Percentiles rank a stretch among this genome's conserved stretches.
Evolutionary conservation across 2,329 filamentous ascomycete species (phyloP).

Genomic region (Xylaria polymorpha): DNA sequence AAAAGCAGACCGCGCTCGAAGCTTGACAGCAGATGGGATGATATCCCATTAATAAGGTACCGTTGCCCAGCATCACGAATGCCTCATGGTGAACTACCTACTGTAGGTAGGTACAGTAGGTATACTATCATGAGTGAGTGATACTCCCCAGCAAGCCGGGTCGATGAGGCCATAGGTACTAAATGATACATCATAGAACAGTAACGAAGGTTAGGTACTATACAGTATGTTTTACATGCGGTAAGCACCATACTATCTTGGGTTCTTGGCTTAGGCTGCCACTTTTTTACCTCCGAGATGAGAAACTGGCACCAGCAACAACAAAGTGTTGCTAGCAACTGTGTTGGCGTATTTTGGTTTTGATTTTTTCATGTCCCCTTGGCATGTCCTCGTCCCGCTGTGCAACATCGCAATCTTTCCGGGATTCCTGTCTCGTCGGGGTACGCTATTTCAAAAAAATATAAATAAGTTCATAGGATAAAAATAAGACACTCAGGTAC

Average conservation of each 20-base stretch:
- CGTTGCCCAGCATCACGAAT: background rate
- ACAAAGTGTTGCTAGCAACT: background rate
- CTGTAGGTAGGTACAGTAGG: too few relatives aligned
- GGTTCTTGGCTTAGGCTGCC: background rate
- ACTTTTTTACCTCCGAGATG: background rate
- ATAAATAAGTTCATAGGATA: too few relatives aligned
- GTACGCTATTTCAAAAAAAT: too few relatives aligned
- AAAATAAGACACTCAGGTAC: too few relatives aligned
- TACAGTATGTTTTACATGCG: background rate
- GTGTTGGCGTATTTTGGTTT: background rate
- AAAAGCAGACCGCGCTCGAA: background rate
- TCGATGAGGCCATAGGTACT: background rate
- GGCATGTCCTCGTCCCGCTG: background rate
- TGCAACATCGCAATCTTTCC: constrained; percentile 5
- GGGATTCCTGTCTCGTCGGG: background rate
- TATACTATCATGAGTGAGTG: background rate
- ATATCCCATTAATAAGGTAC: background rate
- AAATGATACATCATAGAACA: too few relatives aligned
- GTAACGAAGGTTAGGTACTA: background rate
- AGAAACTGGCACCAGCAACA: background rate
- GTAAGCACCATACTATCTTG: background rate
- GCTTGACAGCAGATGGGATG: background rate
- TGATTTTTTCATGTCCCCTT: background rate
- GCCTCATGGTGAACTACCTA: background rate
- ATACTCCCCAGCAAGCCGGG: background rate